Conservation (phyloP, 2,329 filamentous ascomycete genomes). For the Trichophyton verrucosum region DNA sequence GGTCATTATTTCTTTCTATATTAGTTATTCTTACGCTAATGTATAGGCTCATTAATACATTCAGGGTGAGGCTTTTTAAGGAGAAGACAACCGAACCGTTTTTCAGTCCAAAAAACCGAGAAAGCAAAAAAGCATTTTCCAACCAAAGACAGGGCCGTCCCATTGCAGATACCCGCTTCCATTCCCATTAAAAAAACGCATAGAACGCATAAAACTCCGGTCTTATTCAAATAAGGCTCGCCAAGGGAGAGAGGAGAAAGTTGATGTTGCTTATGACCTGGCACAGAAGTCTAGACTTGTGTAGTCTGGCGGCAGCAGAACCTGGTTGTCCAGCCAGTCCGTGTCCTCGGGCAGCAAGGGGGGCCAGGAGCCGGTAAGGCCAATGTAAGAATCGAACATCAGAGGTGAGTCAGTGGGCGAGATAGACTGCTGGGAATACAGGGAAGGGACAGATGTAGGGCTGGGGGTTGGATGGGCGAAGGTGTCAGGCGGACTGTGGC, state of each 20-base stretch:
- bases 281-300: neutral
- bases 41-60: constrained; percentile 1
- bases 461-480: neutral
- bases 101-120: too few relatives aligned
- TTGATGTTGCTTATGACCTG: neutral
- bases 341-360: constrained; percentile 13
- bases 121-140: neutral
- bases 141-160: neutral
- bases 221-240: neutral
- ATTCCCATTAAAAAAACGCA: too few relatives aligned
- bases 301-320: neutral
- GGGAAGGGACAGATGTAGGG: constrained; percentile 10
- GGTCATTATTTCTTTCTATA: neutral
- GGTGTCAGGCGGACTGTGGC: neutral
- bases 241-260: neutral
- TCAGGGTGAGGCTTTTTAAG: neutral
- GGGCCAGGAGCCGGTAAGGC: constrained; percentile 8
- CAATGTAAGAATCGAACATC: constrained; percentile 8
- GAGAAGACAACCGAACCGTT: constrained; percentile 1
- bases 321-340: constrained; percentile 13
- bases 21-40: neutral
- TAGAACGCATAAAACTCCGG: neutral
- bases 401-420: constrained; percentile 12
- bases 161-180: neutral
- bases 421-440: constrained; percentile 11